phyloP scores from a whole-genome alignment of 2,329 filamentous ascomycete genomes.

The Didymella glomerata region DNA sequence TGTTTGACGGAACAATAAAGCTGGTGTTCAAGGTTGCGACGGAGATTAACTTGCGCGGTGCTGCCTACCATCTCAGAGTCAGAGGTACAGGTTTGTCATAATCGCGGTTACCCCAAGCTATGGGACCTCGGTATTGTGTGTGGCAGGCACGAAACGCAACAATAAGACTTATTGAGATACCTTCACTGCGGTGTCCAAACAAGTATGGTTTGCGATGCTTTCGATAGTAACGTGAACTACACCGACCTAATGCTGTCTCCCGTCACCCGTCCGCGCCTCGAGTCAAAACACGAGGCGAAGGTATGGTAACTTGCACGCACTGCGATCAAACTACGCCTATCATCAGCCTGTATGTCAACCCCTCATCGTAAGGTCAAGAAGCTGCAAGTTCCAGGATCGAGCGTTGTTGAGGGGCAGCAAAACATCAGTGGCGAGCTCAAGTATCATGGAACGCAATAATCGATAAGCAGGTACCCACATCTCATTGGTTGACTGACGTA shows the following conservation, averaged over 20 bases:
- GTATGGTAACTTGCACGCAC: no score
- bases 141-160: no score
- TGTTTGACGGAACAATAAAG: no score
- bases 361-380: background rate
- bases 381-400: conserved; percentile 9
- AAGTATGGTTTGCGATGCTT: no score
- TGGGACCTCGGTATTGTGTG: no score
- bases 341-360: background rate
- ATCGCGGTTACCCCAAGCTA: no score
- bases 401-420: conserved; percentile 12
- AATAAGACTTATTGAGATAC: no score
- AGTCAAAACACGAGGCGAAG: no score
- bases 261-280: no score
- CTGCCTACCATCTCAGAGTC: conserved; percentile 8
- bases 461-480: conserved; percentile 16
- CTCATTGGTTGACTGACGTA: conserved; percentile 22
- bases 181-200: no score
- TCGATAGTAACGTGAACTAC: background rate
- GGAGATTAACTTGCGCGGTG: background rate
- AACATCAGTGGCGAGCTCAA: background rate
- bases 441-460: conserved; percentile 8
- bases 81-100: background rate
- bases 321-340: no score
- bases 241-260: background rate
- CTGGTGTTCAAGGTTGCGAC: background rate